phyloP scores from a whole-genome alignment of 306 rosid genomes.

The Quercus gilva region DNA sequence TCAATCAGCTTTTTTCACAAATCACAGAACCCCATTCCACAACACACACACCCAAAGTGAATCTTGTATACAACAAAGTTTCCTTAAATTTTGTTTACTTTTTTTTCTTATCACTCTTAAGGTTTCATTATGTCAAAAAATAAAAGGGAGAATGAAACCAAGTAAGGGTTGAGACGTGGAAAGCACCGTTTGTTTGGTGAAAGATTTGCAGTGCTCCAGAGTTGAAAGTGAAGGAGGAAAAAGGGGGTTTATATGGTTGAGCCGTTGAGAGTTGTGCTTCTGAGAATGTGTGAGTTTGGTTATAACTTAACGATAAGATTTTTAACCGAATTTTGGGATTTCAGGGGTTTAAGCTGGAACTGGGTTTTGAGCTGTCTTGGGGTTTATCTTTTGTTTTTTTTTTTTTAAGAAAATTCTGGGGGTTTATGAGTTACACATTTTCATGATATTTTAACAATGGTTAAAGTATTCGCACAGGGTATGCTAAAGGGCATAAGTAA shows the following conservation, averaged over 20 bases:
- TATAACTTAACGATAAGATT: background rate
- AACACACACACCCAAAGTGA: background rate
- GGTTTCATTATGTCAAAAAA: background rate
- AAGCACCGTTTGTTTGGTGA: background rate
- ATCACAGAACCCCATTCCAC: background rate
- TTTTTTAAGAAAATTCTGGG: no score
- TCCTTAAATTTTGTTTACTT: background rate
- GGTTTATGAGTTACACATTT: no score
- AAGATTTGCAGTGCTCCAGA: no score
- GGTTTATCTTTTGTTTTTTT: background rate
- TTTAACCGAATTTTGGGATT: background rate
- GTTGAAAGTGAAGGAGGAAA: background rate
- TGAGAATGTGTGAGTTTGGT: background rate
- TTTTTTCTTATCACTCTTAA: background rate
- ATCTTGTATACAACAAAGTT: background rate
- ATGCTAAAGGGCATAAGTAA: no score
- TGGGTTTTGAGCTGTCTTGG: background rate
- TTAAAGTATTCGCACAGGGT: no score
- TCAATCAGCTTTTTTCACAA: background rate
- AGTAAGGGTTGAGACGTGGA: background rate
- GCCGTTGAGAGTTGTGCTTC: background rate
- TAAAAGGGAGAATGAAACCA: background rate
- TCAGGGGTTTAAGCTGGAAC: background rate
- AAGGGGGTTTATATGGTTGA: background rate
- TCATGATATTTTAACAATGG: rapidly evolving